These are phyloP conservation scores for Leptoxyphium fumago DNA, from an alignment of 2,329 filamentous ascomycete species.

Conservation along the genomic window DNA sequence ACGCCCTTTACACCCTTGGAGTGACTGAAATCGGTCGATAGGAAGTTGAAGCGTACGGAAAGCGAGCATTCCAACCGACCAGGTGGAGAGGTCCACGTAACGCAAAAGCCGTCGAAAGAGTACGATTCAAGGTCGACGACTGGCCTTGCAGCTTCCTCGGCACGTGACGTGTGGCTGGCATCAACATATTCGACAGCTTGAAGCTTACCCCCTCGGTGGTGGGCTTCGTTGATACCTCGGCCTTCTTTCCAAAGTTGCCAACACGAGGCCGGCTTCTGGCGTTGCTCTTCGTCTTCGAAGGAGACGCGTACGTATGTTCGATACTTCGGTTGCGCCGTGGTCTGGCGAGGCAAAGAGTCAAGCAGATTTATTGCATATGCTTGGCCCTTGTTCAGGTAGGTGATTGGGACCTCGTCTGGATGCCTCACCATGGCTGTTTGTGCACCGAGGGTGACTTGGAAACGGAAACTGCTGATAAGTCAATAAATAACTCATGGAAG, in stretches of 20 bases:
- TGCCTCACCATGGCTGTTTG: slow-evolving; percentile 94
- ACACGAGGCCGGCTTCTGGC: slow-evolving; percentile 64
- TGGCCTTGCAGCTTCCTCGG: slow-evolving; percentile 32
- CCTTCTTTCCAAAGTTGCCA: slow-evolving; percentile 96
- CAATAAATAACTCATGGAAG: slow-evolving; percentile 5
- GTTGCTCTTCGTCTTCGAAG: slow-evolving; percentile 90
- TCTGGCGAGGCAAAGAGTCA: slow-evolving; percentile 54
- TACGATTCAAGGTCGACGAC: slow-evolving; percentile 40
- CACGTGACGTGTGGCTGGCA: slow-evolving; percentile 39
- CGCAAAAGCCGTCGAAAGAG: slow-evolving; percentile 88
- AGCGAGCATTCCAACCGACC: slow-evolving; percentile 67
- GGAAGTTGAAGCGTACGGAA: slow-evolving; percentile 90
- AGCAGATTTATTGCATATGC: slow-evolving; percentile 76
- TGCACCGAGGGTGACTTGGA: slow-evolving; percentile 77
- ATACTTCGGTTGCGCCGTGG: slow-evolving; percentile 52
- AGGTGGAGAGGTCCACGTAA: slow-evolving; percentile 60
- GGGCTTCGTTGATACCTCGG: slow-evolving; percentile 85
- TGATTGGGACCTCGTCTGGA: slow-evolving; percentile 83
- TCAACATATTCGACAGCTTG: slow-evolving; percentile 92
- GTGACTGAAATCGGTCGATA: slow-evolving; percentile 96
- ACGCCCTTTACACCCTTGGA: slow-evolving; percentile 98
- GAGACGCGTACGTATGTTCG: slow-evolving; percentile 89
- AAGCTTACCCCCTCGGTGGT: slow-evolving; percentile 80
- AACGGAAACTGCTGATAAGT: slow-evolving; percentile 53
- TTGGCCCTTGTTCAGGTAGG: slow-evolving; percentile 94